phyloP scores from a whole-genome alignment of 768 basidiomycete genomes.

The Russula dissimulans region DNA sequence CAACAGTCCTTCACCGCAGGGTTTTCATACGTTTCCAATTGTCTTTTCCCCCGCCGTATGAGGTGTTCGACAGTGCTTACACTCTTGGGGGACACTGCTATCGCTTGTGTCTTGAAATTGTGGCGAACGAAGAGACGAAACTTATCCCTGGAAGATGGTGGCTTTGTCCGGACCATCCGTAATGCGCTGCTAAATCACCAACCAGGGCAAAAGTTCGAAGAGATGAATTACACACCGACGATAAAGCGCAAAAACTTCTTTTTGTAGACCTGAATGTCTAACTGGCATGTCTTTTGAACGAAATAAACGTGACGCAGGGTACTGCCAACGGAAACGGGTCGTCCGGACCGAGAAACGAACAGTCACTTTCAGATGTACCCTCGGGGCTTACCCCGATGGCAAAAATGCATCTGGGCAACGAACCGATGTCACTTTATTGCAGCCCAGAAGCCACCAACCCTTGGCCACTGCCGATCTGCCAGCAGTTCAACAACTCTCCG shows the following conservation, averaged over 20 bases:
- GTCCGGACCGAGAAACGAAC: neutral
- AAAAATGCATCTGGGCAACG: neutral
- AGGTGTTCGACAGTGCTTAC: slow-evolving; percentile 67
- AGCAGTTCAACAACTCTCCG: slow-evolving; percentile 9
- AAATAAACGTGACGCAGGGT: neutral
- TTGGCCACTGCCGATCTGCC: neutral
- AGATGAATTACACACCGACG: slow-evolving; percentile 35
- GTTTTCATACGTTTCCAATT: slow-evolving; percentile 63
- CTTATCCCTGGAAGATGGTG: slow-evolving; percentile 45
- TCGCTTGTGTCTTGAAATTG: slow-evolving; percentile 57
- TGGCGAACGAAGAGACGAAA: slow-evolving; percentile 63
- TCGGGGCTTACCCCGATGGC: neutral
- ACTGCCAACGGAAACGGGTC: neutral
- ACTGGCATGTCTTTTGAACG: slow-evolving; percentile 22
- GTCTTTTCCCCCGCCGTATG: slow-evolving; percentile 55
- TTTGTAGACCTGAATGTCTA: slow-evolving; percentile 41
- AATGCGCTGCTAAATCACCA: slow-evolving; percentile 44
- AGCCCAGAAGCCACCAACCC: neutral
- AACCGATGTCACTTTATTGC: neutral
- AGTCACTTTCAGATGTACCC: neutral
- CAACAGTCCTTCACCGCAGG: slow-evolving; percentile 62
- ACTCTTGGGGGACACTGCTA: slow-evolving; percentile 52
- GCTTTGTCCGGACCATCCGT: slow-evolving; percentile 65
- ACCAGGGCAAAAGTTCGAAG: neutral
- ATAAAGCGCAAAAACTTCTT: slow-evolving; percentile 43